These are phyloP conservation scores for Moelleriella libera DNA, from an alignment of 2,329 filamentous ascomycete species.

Conservation along the genomic window DNA sequence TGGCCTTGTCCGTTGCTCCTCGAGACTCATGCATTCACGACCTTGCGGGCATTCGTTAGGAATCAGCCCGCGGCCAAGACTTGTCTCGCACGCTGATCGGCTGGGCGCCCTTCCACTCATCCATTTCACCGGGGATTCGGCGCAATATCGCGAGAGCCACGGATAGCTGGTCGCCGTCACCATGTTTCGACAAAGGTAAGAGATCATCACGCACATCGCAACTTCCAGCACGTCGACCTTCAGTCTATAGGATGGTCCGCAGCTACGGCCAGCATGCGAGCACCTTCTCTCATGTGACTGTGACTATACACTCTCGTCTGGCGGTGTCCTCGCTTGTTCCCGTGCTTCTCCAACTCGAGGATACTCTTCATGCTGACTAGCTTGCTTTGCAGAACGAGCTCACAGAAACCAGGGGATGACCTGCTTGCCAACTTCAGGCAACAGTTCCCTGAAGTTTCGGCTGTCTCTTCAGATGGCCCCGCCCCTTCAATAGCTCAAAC, in stretches of 20 bases:
- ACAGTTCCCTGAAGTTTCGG: slow-evolving; percentile 61
- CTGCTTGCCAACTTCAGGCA: slow-evolving; percentile 71
- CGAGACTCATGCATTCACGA: background rate
- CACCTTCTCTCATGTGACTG: too few relatives aligned
- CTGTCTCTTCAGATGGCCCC: slow-evolving; percentile 32
- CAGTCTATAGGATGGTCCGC: too few relatives aligned
- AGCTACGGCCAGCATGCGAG: too few relatives aligned
- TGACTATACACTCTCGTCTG: too few relatives aligned
- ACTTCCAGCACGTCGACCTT: background rate
- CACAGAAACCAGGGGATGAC: slow-evolving; percentile 72
- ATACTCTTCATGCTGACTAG: background rate
- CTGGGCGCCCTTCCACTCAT: too few relatives aligned
- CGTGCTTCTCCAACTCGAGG: background rate
- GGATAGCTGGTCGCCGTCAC: background rate
- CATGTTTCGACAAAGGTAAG: slow-evolving; percentile 9
- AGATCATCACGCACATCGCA: background rate
- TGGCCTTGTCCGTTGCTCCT: background rate
- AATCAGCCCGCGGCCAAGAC: background rate
- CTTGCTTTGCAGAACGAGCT: slow-evolving; percentile 42
- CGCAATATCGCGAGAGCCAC: background rate
- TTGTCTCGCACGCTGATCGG: background rate
- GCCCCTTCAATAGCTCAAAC: slow-evolving; percentile 20
- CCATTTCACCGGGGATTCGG: too few relatives aligned
- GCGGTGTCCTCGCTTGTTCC: too few relatives aligned
- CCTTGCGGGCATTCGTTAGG: background rate